These are phyloP conservation scores for Protomyces macrosporus DNA, from an alignment of 1,139 yeast species.

Conservation along the genomic window DNA sequence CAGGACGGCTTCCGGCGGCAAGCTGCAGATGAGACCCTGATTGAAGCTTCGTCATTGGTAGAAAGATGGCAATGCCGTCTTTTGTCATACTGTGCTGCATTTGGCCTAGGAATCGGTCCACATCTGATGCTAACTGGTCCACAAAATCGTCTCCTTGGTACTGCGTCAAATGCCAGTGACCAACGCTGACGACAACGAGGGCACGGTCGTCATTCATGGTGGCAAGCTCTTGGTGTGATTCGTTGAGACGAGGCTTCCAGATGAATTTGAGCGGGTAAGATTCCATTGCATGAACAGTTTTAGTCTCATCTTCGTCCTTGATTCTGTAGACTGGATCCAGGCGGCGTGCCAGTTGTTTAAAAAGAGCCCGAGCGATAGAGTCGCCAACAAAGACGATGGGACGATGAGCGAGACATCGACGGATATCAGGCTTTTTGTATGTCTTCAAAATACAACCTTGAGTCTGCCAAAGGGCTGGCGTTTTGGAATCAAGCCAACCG, in stretches of 20 bases:
- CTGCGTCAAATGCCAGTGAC: background rate
- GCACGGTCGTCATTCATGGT: conserved; percentile 7
- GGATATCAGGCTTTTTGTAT: conserved; percentile 30
- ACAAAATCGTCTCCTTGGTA: no score
- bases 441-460: conserved; percentile 33
- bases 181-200: conserved; percentile 22
- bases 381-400: conserved; percentile 34
- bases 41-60: no score
- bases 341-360: conserved; percentile 31
- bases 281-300: conserved; percentile 28
- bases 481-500: background rate
- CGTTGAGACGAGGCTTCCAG: conserved; percentile 34
- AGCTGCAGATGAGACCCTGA: no score
- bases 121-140: no score
- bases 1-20: no score
- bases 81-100: no score
- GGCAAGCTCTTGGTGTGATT: conserved; percentile 26
- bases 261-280: conserved; percentile 26
- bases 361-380: conserved; percentile 33
- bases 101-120: no score
- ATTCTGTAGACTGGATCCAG: conserved; percentile 29
- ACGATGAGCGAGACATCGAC: background rate
- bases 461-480: conserved; percentile 32
- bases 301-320: conserved; percentile 28
- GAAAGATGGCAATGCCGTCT: no score